Percentiles rank a stretch among this genome's conserved stretches.
Conservation (phyloP, 2,329 filamentous ascomycete species). For the Lizonia empirigonia region DNA sequence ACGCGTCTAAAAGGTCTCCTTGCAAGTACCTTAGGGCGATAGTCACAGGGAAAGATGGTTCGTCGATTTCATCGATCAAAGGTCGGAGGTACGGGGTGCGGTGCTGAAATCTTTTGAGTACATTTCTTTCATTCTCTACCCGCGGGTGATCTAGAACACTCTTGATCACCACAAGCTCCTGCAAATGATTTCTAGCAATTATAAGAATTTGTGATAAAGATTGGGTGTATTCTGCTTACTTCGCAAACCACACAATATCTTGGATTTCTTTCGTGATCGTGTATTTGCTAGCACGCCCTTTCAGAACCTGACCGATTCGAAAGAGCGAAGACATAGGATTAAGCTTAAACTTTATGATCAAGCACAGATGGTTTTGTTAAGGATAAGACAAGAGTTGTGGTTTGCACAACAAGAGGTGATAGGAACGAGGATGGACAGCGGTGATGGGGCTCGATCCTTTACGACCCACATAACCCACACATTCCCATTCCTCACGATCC, state of each 20-base stretch:
- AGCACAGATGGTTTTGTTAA: background rate
- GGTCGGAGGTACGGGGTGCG: slow-evolving; percentile 30
- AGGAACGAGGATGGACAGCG: background rate
- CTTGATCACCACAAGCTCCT: slow-evolving; percentile 30
- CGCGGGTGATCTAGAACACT: slow-evolving; percentile 27
- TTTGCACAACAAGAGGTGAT: slow-evolving; percentile 2
- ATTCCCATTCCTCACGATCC: too few relatives aligned
- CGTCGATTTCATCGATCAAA: slow-evolving; percentile 36
- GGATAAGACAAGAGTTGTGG: background rate
- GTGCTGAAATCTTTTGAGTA: slow-evolving; percentile 34
- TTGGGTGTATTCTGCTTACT: slow-evolving; percentile 14
- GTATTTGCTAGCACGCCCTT: slow-evolving; percentile 18
- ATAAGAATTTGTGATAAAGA: background rate
- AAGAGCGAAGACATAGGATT: slow-evolving; percentile 18
- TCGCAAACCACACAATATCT: slow-evolving; percentile 28
- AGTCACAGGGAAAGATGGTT: slow-evolving; percentile 24
- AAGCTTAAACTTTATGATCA: background rate
- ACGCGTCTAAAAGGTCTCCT: slow-evolving; percentile 23
- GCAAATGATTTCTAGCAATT: background rate
- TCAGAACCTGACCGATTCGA: slow-evolving; percentile 24
- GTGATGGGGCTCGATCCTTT: too few relatives aligned
- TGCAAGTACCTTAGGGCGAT: slow-evolving; percentile 34
- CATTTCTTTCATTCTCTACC: slow-evolving; percentile 34
- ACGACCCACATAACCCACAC: too few relatives aligned
- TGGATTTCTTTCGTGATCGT: slow-evolving; percentile 26